Conservation (phyloP, 2,329 filamentous ascomycete species). For the Exophiala phaeomuriformis region DNA sequence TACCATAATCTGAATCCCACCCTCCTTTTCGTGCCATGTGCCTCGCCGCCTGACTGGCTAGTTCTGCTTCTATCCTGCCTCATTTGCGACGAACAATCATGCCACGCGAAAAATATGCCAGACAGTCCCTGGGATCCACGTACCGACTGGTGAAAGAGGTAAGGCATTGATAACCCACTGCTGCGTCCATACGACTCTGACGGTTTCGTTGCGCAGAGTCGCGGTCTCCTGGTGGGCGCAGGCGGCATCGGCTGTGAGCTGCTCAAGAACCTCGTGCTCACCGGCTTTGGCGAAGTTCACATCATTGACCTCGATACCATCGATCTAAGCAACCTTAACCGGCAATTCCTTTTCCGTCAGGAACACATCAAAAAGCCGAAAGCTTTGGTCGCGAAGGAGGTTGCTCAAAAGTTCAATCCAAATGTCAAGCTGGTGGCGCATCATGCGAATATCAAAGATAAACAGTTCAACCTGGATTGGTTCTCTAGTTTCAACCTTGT, state of each 20-base stretch:
- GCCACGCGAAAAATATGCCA: slow-evolving; percentile 43
- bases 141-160: slow-evolving; percentile 64
- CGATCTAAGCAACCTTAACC: slow-evolving; percentile 93
- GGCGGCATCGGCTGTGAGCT: slow-evolving; percentile 97
- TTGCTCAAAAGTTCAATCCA: slow-evolving; percentile 83
- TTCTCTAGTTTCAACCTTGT: slow-evolving; percentile 74
- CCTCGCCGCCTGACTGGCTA: not conserved
- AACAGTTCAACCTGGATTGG: slow-evolving; percentile 78
- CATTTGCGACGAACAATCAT: slow-evolving; percentile 20
- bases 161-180: slow-evolving; percentile 27
- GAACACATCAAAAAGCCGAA: slow-evolving; percentile 98
- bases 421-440: slow-evolving; percentile 78
- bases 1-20: not conserved
- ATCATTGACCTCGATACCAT: slow-evolving; percentile 97
- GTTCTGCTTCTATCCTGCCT: too few species aligned
- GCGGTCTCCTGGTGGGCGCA: slow-evolving; percentile 87
- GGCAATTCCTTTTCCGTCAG: slow-evolving; percentile 91
- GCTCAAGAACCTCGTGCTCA: slow-evolving; percentile 89
- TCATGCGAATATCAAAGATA: slow-evolving; percentile 91
- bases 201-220: slow-evolving; percentile 51
- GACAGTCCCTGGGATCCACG: slow-evolving; percentile 62
- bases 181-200: not conserved
- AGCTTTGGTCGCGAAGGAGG: slow-evolving; percentile 86
- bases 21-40: not conserved
- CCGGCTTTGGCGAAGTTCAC: slow-evolving; percentile 86